Evolutionary conservation across 345 rosid species (phyloP), one percentile per base, ranked within the genome.

Genomic region (Excoecaria cochinchinensis): DNA sequence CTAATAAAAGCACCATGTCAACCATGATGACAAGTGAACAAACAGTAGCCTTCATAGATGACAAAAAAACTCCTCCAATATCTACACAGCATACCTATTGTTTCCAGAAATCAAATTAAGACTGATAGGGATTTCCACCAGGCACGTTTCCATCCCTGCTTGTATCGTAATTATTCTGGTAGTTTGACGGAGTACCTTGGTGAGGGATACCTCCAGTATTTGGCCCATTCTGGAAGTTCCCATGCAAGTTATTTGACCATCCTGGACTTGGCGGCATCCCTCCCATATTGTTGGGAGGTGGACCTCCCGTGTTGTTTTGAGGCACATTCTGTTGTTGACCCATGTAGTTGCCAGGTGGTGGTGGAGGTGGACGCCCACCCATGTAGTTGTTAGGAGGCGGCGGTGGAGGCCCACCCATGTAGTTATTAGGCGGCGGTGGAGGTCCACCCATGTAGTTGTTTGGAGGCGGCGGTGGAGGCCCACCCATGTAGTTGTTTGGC

Each of bases 141-240:
- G 82, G 72, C 39, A 71, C 51, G 67, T 55, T 61, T 15, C 74
- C 70, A 44, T 77, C 82, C 53, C 72, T 69, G 75, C 62, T 76
- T 31, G 82, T 83, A 16, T 55, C 24, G 80, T 81, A 80, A 50
- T 63, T 71, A 64, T 84, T 73, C 76, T 70, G 80, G 69, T 74
- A 77, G 67, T 74, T 79, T 16, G 74, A 69, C 8, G 75, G 13
- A 22, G 60, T 73, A 57, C 75, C 80, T 71, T 78, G 84, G 79
- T 56, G 61, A n/a, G 80, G 38, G 16, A 36, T 36, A 21, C 62
- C 78, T 42, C 78, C 82, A 53, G 62, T 19, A 21, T 64, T 56
- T 6, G 79, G 73, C 2, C 38, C 71, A 74, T 56, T 74, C 52
- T 69, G 78, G 40, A 61, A 61, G 64, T 31, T 62, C 25, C 71